Percentiles rank a stretch among this genome's conserved stretches.
These are phyloP conservation scores for Lactarius hatsudake DNA, from an alignment of 768 basidiomycete genomes.

Conservation along the genomic window DNA sequence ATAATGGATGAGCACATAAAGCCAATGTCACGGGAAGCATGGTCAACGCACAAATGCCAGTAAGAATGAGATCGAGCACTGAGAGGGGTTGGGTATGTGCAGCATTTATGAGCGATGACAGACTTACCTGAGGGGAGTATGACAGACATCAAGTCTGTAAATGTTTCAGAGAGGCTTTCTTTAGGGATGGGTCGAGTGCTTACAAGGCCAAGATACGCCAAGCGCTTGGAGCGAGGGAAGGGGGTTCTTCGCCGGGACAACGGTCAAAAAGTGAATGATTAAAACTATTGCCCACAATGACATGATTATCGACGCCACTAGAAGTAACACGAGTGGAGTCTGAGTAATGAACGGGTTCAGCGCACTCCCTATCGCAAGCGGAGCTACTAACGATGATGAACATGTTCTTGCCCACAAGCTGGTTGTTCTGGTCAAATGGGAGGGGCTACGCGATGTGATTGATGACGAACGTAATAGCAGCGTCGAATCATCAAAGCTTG, in stretches of 20 bases:
- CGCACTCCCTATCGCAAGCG: not conserved
- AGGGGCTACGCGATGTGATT: not conserved
- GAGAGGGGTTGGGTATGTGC: not conserved
- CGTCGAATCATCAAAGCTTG: conserved; percentile 17
- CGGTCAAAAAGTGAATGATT: not conserved
- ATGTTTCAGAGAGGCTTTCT: not conserved
- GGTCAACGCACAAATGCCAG: not conserved
- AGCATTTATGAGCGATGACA: not conserved
- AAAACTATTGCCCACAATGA: not conserved
- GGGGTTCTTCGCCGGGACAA: too few relatives aligned
- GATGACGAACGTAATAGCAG: conserved; percentile 17
- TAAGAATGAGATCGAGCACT: not conserved
- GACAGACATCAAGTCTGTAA: not conserved
- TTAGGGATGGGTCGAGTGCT: not conserved
- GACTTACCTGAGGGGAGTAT: not conserved
- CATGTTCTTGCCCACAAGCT: conserved; percentile 8
- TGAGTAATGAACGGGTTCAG: conserved; percentile 2
- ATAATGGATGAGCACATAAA: not conserved
- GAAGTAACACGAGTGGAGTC: conserved; percentile 8
- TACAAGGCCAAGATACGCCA: conserved; percentile 8
- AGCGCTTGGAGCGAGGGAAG: not conserved
- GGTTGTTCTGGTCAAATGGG: not conserved
- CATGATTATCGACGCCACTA: not conserved
- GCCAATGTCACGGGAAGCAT: not conserved
- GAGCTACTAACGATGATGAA: conserved; percentile 11